Evolutionary conservation across 1,284 basidiomycete species (phyloP), one percentile per base, ranked within the genome.

Genomic region (Heliocybe sulcata): DNA sequence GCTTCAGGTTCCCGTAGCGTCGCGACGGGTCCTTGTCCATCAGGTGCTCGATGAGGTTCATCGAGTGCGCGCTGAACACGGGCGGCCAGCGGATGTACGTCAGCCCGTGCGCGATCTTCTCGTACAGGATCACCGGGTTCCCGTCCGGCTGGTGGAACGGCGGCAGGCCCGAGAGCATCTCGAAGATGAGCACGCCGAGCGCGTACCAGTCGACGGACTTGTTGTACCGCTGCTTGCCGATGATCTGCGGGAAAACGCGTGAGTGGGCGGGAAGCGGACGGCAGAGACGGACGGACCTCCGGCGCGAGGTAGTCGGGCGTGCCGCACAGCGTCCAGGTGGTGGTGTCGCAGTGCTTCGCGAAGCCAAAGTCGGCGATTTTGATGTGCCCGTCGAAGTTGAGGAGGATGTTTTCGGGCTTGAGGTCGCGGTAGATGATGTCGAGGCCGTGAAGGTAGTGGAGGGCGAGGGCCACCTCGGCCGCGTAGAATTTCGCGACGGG

Each of bases 181-280:
- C 96, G 70, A 94, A 99, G 53, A 98, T 86, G 67, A 99, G 80
- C 26, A 99, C 94, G 51, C 96, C 96, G 31, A 99, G 82, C 0
- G 97, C 95, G 70, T 98, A 99, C 96, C 96, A 99, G 67, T 99
- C 97, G 1, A 99, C 96, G 62, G 85, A 90, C 72, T 98, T 98
- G 77, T 97, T 98, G 75, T 99, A 98, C 2, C 94, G 87, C 61
- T 91, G 88, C 61, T 92, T 90, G 57, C 86, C 84, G 54, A 98
- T 89, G 59, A 95, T 83, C 85, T 87, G 56, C 0, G 22, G 12
- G 54, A 26, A 10, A 47, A 12, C 12, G 6, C 8, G 45, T 19
- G 56, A 48, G 56, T 56, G 48, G 54, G 52, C 52, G 25, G 55
- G 8, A 54, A 48, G 47, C 54, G 45, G 54, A 20, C 47, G 53